Evolutionary conservation across 2,329 filamentous ascomycete genomes (phyloP).

Genomic region (Neonectria punicea): DNA sequence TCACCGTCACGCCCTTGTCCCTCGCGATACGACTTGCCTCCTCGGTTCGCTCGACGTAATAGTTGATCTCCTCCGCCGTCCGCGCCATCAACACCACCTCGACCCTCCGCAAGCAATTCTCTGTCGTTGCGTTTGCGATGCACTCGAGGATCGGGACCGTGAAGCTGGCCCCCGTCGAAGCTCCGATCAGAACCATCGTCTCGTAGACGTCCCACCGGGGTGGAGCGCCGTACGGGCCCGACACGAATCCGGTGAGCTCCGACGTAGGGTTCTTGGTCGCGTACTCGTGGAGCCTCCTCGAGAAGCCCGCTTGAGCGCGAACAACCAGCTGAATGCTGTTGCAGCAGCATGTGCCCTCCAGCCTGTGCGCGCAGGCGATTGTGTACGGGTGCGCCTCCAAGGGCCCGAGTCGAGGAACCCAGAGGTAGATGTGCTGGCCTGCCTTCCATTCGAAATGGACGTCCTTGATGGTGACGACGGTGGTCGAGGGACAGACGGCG

Average conservation of each 20-base stretch:
- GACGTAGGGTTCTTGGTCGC: slow-evolving; percentile 52
- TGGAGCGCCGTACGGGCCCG: slow-evolving; percentile 66
- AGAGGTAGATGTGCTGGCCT: slow-evolving; percentile 70
- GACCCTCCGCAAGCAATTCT: slow-evolving; percentile 62
- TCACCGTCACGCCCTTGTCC: slow-evolving; percentile 59
- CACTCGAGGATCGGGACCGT: slow-evolving; percentile 69
- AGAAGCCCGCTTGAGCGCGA: slow-evolving; percentile 67
- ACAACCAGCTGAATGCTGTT: slow-evolving; percentile 70
- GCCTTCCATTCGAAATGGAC: slow-evolving; percentile 68
- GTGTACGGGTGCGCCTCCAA: slow-evolving; percentile 71
- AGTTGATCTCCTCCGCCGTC: slow-evolving; percentile 64
- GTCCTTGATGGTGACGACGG: slow-evolving; percentile 68
- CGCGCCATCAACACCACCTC: slow-evolving; percentile 64
- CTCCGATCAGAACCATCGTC: slow-evolving; percentile 68
- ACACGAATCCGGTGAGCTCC: slow-evolving; percentile 56
- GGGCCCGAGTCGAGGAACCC: slow-evolving; percentile 64
- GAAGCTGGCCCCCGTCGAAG: slow-evolving; percentile 72
- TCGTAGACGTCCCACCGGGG: slow-evolving; percentile 69
- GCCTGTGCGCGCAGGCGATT: slow-evolving; percentile 65
- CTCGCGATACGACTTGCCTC: slow-evolving; percentile 55
- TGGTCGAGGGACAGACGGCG: slow-evolving; percentile 62
- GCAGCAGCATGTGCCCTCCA: slow-evolving; percentile 63
- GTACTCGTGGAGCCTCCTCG: slow-evolving; percentile 60
- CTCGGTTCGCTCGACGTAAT: slow-evolving; percentile 62
- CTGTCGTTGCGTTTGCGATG: slow-evolving; percentile 54